Conservation (phyloP, 208 protist genomes). For the Acanthamoeba sp. region DNA sequence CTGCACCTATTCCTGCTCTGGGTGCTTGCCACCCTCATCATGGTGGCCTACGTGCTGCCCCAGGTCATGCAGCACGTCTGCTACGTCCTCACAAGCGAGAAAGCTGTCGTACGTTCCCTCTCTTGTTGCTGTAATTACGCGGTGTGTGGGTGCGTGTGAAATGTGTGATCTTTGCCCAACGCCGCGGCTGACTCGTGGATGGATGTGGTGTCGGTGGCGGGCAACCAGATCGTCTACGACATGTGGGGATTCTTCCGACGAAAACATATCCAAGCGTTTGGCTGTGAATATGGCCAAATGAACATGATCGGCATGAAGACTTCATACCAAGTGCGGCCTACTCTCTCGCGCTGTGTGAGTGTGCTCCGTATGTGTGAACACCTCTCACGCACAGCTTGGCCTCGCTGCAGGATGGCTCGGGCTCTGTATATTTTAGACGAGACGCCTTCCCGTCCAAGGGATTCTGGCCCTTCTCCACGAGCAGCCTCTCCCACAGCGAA, state of each 20-base stretch:
- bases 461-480: constrained; percentile 45
- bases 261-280: background rate
- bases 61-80: constrained; percentile 5
- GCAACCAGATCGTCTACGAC: constrained; percentile 15
- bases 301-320: constrained; percentile 72
- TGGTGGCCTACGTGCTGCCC: background rate
- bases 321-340: background rate
- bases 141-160: too few relatives aligned
- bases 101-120: constrained; percentile 23
- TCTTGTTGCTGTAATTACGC: too few relatives aligned
- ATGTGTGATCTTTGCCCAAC: too few relatives aligned
- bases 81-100: constrained; percentile 61
- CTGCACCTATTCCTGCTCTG: constrained; percentile 43
- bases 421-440: constrained; percentile 34
- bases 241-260: background rate
- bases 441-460: constrained; percentile 44
- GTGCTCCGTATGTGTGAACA: background rate
- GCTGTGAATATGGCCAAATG: constrained; percentile 69
- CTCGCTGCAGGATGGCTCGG: constrained; percentile 19
- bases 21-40: constrained; percentile 22
- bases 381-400: background rate
- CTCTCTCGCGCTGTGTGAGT: background rate
- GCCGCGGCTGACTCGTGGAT: background rate
- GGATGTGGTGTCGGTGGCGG: background rate
- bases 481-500: constrained; percentile 27